Conservation (phyloP, 106 monocot genomes). For the Apostasia shenzhenica region DNA sequence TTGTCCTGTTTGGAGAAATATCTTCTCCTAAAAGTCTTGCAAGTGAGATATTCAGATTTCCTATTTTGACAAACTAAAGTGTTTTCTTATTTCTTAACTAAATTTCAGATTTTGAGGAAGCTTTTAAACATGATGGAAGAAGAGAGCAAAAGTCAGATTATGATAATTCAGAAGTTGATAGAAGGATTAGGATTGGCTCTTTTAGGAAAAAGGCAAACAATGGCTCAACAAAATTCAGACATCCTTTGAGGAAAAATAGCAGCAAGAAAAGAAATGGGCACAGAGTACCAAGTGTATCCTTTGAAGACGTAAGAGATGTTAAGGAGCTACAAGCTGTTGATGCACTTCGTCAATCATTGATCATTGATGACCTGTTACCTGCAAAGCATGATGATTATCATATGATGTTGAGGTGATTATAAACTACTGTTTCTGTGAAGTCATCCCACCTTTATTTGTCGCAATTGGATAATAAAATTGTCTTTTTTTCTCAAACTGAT, state of each 20-base stretch:
- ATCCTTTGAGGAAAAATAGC: constrained; percentile 24
- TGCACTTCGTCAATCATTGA: constrained; percentile 35
- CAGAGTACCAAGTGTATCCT: constrained; percentile 25
- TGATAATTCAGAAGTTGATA: constrained; percentile 9
- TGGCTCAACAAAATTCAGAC: constrained; percentile 23
- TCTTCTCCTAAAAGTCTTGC: too few relatives aligned
- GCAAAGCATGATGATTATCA: constrained; percentile 57
- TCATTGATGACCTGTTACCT: constrained; percentile 49
- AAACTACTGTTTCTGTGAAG: too few relatives aligned
- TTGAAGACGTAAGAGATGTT: constrained; percentile 51
- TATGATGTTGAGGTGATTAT: not conserved
- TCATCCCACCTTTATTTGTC: too few relatives aligned
- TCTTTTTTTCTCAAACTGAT: too few relatives aligned
- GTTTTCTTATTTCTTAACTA: too few relatives aligned
- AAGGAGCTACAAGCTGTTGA: constrained; percentile 57
- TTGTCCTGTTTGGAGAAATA: too few relatives aligned
- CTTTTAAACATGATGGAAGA: constrained; percentile 6
- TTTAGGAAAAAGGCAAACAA: constrained; percentile 25
- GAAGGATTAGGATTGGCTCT: constrained; percentile 16
- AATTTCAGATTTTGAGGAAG: constrained; percentile 15
- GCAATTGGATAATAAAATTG: too few relatives aligned
- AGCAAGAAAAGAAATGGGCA: constrained; percentile 32
- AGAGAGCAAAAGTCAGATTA: constrained; percentile 20
- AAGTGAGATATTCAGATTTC: too few relatives aligned
- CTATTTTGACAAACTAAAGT: too few relatives aligned